Conservation (phyloP, 306 rosid species). For the Luffa aegyptiaca region DNA sequence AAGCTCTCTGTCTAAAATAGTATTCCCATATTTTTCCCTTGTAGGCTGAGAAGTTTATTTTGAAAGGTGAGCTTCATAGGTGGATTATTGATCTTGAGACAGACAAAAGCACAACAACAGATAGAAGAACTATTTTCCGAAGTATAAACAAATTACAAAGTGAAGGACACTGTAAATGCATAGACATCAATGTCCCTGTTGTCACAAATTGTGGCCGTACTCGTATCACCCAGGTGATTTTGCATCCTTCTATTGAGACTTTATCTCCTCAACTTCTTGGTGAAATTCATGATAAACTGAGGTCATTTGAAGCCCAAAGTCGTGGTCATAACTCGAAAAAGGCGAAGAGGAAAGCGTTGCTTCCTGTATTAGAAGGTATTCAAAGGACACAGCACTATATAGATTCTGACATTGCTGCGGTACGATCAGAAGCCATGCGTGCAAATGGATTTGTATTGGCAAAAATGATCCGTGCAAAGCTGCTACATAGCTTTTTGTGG, state of each 20-base stretch:
- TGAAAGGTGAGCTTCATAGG: conserved; percentile 61
- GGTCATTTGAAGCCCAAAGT: conserved; percentile 56
- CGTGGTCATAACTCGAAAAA: conserved; percentile 45
- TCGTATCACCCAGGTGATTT: conserved; percentile 39
- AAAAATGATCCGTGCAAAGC: conserved; percentile 88
- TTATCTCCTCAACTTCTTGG: conserved; percentile 57
- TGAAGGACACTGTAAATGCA: conserved; percentile 55
- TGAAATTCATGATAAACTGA: conserved; percentile 59
- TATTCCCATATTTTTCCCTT: conserved; percentile 5
- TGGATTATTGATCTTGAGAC: conserved; percentile 71
- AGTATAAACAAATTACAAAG: conserved; percentile 61
- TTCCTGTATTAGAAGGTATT: conserved; percentile 67
- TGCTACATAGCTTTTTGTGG: conserved; percentile 82
- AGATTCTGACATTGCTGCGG: conserved; percentile 30
- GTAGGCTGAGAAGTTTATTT: conserved; percentile 68
- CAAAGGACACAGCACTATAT: conserved; percentile 41
- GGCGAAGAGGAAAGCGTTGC: conserved; percentile 30
- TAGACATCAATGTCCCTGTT: conserved; percentile 51
- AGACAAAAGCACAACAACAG: conserved; percentile 46
- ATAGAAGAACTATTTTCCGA: conserved; percentile 67
- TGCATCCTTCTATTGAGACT: conserved; percentile 61
- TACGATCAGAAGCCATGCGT: conserved; percentile 64
- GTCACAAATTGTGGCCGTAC: conserved; percentile 48
- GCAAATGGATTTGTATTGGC: conserved; percentile 85
- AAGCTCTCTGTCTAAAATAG: background rate